phyloP scores from a whole-genome alignment of 352 stramenopile species.

The Phytophthora pini region DNA sequence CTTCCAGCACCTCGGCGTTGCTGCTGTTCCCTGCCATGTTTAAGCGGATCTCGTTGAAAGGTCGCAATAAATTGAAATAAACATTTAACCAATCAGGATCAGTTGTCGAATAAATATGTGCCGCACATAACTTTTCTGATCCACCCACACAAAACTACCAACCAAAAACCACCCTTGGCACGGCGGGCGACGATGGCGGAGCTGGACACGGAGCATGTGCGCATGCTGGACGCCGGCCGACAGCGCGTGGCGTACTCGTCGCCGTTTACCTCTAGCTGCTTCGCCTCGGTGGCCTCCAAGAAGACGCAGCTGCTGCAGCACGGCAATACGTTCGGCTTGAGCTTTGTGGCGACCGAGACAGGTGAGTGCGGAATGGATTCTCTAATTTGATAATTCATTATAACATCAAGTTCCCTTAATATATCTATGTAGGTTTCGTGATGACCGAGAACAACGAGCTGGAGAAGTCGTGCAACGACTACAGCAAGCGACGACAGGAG shows the following conservation, averaged over 20 bases:
- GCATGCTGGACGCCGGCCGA: constrained; percentile 74
- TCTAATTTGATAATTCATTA: constrained; percentile 15
- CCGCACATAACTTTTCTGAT: constrained; percentile 23
- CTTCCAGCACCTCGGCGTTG: constrained; percentile 26
- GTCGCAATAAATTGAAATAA: constrained; percentile 86
- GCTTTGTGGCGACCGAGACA: constrained; percentile 48
- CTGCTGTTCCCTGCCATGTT: constrained; percentile 32
- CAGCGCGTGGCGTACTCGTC: constrained; percentile 51
- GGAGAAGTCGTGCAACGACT: constrained; percentile 45
- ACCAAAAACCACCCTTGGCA: background rate
- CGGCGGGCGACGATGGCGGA: constrained; percentile 36
- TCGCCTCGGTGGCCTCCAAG: constrained; percentile 40
- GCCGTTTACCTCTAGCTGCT: constrained; percentile 30
- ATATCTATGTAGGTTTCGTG: constrained; percentile 43
- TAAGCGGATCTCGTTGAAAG: constrained; percentile 80
- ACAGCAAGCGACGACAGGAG: constrained; percentile 50
- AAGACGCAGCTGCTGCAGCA: constrained; percentile 67
- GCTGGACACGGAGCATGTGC: constrained; percentile 77
- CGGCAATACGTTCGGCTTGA: constrained; percentile 66
- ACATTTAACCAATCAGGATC: constrained; percentile 1
- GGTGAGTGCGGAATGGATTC: constrained; percentile 28
- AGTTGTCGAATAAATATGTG: too few relatives aligned
- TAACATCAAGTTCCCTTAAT: constrained; percentile 5
- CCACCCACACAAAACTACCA: constrained; percentile 23
- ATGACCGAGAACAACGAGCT: constrained; percentile 45